phyloP scores from a whole-genome alignment of 192 early-diverging fungal species.

The Backusella tarrabulga region DNA sequence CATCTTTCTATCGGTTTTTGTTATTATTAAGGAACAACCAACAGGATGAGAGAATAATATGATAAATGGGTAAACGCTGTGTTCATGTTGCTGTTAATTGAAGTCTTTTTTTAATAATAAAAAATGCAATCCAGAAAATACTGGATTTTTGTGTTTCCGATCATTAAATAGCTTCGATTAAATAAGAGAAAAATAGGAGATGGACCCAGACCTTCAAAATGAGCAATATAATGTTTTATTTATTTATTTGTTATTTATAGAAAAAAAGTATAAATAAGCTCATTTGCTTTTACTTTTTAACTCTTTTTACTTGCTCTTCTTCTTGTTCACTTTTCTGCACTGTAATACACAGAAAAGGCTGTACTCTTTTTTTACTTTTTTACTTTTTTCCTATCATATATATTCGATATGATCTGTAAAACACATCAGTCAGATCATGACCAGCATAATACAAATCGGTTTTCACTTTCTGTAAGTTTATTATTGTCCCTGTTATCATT shows the following conservation, averaged over 20 bases:
- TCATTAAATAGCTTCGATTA: background rate
- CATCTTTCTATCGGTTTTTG: background rate
- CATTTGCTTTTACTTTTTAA: background rate
- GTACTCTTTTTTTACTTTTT: background rate
- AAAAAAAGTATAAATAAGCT: background rate
- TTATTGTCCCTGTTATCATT: background rate
- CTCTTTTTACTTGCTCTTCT: background rate
- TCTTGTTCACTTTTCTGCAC: background rate
- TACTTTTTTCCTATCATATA: background rate
- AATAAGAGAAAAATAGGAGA: background rate
- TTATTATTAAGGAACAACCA: background rate
- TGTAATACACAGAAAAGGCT: background rate
- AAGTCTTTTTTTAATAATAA: too few species aligned
- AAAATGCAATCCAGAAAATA: background rate
- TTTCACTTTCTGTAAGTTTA: background rate
- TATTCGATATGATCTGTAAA: slow-evolving; percentile 1
- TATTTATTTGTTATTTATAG: background rate
- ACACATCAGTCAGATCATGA: background rate
- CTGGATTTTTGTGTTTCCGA: background rate
- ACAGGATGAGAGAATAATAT: background rate
- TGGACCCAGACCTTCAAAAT: slow-evolving; percentile 1
- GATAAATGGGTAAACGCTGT: background rate
- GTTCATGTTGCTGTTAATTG: too few species aligned
- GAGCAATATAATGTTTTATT: background rate
- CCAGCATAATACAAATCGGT: background rate